Evolutionary conservation across 2,329 filamentous ascomycete genomes (phyloP), one percentile per base, ranked within the genome.

Genomic region (Botrytis pseudocinerea): DNA sequence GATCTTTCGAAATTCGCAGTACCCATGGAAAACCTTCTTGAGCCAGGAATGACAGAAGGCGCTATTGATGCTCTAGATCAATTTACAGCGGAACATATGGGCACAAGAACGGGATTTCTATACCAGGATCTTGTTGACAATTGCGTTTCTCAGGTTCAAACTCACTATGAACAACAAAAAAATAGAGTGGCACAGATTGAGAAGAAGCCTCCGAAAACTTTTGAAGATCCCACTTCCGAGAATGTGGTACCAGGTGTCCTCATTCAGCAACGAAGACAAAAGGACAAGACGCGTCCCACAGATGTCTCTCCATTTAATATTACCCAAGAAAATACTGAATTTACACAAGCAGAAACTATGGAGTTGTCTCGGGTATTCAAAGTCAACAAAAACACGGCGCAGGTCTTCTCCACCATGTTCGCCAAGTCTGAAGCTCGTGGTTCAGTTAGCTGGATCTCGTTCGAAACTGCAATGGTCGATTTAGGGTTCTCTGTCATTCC

Each of bases 61-160:
- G 83, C 84, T 35, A 66, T 75, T 25, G 59, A 48, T 66, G 38
- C 76, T 0, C 78, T 87, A 0, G 80, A 85, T 51, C 35, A 76
- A 16, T 84, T 84, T 63, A 72, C 87, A 4, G 51, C 79, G 1
- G 78, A 83, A 0, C 83, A 83, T 40, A 75, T 80, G 0, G 84
- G 84, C 2, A 79, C 81, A 0, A 83, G 80, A n/a, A 74, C 87
- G 22, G 83, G 82, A 1, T 82, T 82, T 60, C 76, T 86, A 0
- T 87, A 86, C 74, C 79, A 84, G 62, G 82, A 85, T 62, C 69
- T 85, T 10, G 76, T 85, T 4, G 79, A 84, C 0, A 81, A 83
- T 1, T 83, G 81, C 69, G 62, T 86, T 0, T 54, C 75, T 1
- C 77, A 80, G 8, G 74, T 86, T 0, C 72, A 83, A 28, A 73